phyloP scores from a whole-genome alignment of 2,329 filamentous ascomycete species.

The Penicillium sp. region DNA sequence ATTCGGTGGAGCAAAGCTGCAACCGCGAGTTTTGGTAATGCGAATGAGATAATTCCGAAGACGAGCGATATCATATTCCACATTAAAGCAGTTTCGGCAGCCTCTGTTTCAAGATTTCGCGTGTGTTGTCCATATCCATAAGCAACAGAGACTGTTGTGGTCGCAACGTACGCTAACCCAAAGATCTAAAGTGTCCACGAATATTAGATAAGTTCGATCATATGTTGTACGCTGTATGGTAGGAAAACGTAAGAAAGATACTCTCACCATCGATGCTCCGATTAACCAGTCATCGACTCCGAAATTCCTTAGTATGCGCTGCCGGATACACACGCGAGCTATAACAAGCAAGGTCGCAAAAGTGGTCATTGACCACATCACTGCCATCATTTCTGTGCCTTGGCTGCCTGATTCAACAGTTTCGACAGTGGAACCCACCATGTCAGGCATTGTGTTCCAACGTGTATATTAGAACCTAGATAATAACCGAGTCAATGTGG shows the following conservation, averaged over 20 bases:
- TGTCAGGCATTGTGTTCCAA: not conserved
- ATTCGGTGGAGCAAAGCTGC: slow-evolving; percentile 25
- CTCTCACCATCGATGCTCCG: slow-evolving; percentile 30
- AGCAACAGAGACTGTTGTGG: slow-evolving; percentile 37
- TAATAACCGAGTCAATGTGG: too few relatives aligned
- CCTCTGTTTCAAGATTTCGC: slow-evolving; percentile 24
- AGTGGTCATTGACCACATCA: slow-evolving; percentile 31
- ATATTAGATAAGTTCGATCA: not conserved
- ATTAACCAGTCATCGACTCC: slow-evolving; percentile 41
- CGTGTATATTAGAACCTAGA: not conserved
- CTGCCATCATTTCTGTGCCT: slow-evolving; percentile 32
- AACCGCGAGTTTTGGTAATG: slow-evolving; percentile 27
- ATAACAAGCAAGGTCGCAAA: slow-evolving; percentile 32
- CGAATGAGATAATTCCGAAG: slow-evolving; percentile 28
- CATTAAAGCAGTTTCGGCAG: slow-evolving; percentile 20
- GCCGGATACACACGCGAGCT: slow-evolving; percentile 31
- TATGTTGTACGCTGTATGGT: too few relatives aligned
- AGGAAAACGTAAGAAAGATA: not conserved
- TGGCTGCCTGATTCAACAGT: not conserved
- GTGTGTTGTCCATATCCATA: slow-evolving; percentile 44
- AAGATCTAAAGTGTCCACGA: slow-evolving; percentile 28
- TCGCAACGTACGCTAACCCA: slow-evolving; percentile 34
- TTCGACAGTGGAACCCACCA: not conserved
- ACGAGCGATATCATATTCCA: slow-evolving; percentile 25
- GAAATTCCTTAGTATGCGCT: slow-evolving; percentile 33